A percentile compares a stretch with the other conserved stretches of the same genome.
phyloP scores from a whole-genome alignment of 495 filamentous ascomycete species.

The Lophium mytilinum region DNA sequence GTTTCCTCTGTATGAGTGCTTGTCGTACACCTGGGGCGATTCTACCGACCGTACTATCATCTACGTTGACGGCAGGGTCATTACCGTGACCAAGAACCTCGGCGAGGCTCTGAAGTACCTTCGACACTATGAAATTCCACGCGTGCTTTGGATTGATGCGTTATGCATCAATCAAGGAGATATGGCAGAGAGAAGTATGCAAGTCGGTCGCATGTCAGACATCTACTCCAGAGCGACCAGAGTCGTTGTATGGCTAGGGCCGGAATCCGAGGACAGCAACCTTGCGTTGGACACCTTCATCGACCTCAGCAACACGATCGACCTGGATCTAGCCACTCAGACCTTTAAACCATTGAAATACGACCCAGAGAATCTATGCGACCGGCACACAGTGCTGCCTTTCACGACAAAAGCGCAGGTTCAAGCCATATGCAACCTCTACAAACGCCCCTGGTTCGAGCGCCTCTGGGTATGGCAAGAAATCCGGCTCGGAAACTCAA shows the following conservation, averaged over 20 bases:
- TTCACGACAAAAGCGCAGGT: not conserved
- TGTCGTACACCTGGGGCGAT: not conserved
- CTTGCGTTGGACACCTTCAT: not conserved
- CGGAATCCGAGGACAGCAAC: not conserved
- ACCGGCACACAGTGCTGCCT: not conserved
- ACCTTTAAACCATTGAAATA: not conserved
- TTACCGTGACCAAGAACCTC: not conserved
- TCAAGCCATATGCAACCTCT: not conserved
- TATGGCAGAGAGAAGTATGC: constrained; percentile 3
- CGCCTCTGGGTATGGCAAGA: constrained; percentile 1
- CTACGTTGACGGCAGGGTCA: not conserved
- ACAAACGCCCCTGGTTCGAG: not conserved
- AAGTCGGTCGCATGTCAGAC: constrained; percentile 15
- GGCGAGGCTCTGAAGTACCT: not conserved
- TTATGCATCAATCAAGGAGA: constrained; percentile 24
- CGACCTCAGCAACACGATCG: not conserved
- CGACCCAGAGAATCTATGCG: not conserved
- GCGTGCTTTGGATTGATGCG: constrained; percentile 12
- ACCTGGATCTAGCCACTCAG: not conserved
- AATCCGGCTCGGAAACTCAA: not conserved
- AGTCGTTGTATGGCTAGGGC: constrained; percentile 10
- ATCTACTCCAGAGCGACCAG: constrained; percentile 13
- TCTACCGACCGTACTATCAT: not conserved
- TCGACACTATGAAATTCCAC: not conserved
- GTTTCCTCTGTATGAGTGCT: not conserved